phyloP scores from a whole-genome alignment of 2,329 filamentous ascomycete species.

The Talaromyces rugulosus region DNA sequence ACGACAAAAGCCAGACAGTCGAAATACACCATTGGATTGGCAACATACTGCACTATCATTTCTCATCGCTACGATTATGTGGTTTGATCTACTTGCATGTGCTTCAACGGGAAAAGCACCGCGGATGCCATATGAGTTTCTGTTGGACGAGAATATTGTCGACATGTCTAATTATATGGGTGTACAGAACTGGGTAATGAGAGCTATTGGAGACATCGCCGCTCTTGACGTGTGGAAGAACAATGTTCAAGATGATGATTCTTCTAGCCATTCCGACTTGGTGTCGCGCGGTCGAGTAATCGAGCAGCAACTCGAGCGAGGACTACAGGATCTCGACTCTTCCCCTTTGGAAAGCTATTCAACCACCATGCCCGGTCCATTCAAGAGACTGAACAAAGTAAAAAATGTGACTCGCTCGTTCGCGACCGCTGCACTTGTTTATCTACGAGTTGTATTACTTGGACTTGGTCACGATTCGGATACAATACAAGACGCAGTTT shows the following conservation, averaged over 20 bases:
- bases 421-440: conserved; percentile 3
- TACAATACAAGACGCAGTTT: background rate
- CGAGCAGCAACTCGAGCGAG: background rate
- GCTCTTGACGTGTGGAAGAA: conserved; percentile 10
- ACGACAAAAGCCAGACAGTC: background rate
- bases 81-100: conserved; percentile 15
- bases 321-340: background rate
- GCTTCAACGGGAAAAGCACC: conserved; percentile 13
- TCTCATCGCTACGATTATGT: conserved; percentile 12
- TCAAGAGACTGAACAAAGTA: background rate
- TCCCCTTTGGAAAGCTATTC: background rate
- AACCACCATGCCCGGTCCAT: background rate
- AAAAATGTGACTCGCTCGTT: conserved; percentile 1
- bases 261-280: background rate
- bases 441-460: background rate
- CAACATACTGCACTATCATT: conserved; percentile 13
- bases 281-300: background rate
- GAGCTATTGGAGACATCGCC: conserved; percentile 13
- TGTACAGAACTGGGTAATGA: conserved; percentile 14
- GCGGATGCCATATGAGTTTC: conserved; percentile 6
- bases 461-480: background rate
- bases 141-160: conserved; percentile 7
- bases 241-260: background rate
- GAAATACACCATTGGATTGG: background rate
- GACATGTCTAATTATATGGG: conserved; percentile 14